Base-by-base conservation (phyloP, 208 protist genomes). In the Trypanosoma caninum region DNA sequence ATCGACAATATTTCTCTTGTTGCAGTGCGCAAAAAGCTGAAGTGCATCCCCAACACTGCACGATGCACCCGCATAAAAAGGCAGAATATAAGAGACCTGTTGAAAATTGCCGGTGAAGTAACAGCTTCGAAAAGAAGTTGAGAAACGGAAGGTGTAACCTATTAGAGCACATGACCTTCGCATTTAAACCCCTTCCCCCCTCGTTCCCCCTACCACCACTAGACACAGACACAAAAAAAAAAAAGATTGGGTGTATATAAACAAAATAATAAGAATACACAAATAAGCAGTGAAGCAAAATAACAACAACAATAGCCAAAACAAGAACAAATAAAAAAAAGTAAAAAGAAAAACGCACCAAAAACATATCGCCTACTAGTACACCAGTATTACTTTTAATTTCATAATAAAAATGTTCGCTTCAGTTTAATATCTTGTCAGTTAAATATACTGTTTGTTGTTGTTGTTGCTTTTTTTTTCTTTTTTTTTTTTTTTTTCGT, bases 261-360 rank as follows among this genome's bases (percentile, higher is more conserved):
- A 11, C 8, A 25, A 45, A 45, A 28, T 20, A 28, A 27, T 2
- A 20, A 10, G 16, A 45, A 22, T 59, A 42, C 33, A 22, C 40
- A 62, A 42, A 37, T 52, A 46, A 37, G 28, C 23, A 61, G 45
- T 20, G 56, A 50, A 72, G 64, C 59, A 33, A 64, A 41, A n/a
- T n/a, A n/a, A 38, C 13, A 58, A 28, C 14, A 56, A 58, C 58
- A 38, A 16, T 20, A 22, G 38, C 38, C 42, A 69, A 57, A 40
- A 57, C 9, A 73, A 61, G 48, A 27, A 41, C 2, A 4, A 48
- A 31, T 65, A 45, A 13, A 0, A 31, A 59, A 27, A 50, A 30
- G 8, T 37, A 50, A 37, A 50, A 25, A 25, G 25, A 6, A 35
- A 56, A 22, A 47, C 5, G 11, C 7, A 18, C 1, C 2, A 28